Conservation (phyloP, 768 basidiomycete genomes). For the Podaxis rugospora region DNA sequence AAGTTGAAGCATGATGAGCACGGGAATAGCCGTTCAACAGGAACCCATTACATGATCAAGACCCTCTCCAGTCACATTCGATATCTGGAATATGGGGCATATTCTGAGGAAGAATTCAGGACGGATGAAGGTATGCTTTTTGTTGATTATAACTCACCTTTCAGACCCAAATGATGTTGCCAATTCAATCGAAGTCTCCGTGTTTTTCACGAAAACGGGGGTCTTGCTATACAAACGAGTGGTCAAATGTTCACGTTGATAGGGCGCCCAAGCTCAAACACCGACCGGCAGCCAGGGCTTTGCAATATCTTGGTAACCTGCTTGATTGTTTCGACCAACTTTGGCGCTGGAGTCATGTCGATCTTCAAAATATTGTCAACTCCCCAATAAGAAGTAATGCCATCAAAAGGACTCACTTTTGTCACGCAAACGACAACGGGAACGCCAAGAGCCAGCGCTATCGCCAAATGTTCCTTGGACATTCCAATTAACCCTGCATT, state of each 20-base stretch:
- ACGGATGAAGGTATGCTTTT: slow-evolving; percentile 1
- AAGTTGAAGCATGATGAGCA: slow-evolving; percentile 1
- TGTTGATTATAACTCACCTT: slow-evolving; percentile 36
- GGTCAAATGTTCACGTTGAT: neutral
- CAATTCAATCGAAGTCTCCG: slow-evolving; percentile 77
- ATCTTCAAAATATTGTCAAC: slow-evolving; percentile 42
- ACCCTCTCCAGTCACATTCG: slow-evolving; percentile 94
- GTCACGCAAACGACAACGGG: slow-evolving; percentile 94
- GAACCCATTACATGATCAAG: slow-evolving; percentile 57
- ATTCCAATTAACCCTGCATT: slow-evolving; percentile 91
- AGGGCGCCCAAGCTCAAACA: slow-evolving; percentile 15
- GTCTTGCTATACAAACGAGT: slow-evolving; percentile 47
- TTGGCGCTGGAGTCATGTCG: slow-evolving; percentile 95
- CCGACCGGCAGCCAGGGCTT: slow-evolving; percentile 86
- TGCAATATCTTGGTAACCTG: slow-evolving; percentile 90
- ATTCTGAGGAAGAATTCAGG: slow-evolving; percentile 41
- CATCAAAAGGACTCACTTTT: slow-evolving; percentile 51
- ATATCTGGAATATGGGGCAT: slow-evolving; percentile 88
- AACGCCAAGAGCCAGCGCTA: slow-evolving; percentile 88
- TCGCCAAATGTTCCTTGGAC: slow-evolving; percentile 96
- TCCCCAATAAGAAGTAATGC: neutral
- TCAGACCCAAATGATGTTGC: slow-evolving; percentile 71
- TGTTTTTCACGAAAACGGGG: slow-evolving; percentile 80
- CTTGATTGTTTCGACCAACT: slow-evolving; percentile 86
- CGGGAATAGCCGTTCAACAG: neutral